Evolutionary conservation across 352 stramenopile species (phyloP).

Genomic region (Globisporangium echinulatum): DNA sequence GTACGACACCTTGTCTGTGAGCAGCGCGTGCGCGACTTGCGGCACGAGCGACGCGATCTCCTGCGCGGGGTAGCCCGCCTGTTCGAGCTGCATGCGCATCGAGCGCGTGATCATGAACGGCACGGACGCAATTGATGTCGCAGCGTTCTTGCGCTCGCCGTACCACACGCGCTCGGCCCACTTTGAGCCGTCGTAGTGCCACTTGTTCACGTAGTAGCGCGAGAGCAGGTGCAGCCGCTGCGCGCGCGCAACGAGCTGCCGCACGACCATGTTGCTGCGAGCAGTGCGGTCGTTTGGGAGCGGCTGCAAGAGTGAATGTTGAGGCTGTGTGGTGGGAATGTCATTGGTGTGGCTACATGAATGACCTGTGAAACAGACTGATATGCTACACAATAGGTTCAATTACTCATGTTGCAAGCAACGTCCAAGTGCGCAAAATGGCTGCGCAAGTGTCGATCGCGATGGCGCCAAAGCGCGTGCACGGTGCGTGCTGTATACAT

Average conservation of each 20-base stretch:
- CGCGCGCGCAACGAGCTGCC: slow-evolving; percentile 30
- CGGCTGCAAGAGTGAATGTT: neutral
- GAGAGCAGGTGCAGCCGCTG: slow-evolving; percentile 62
- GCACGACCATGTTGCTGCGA: slow-evolving; percentile 26
- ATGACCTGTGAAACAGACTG: neutral
- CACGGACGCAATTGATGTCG: slow-evolving; percentile 53
- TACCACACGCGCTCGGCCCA: slow-evolving; percentile 70
- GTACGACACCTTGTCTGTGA: slow-evolving; percentile 56
- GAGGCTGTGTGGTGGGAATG: neutral
- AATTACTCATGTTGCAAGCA: too few species aligned
- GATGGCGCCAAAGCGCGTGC: neutral
- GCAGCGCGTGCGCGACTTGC: slow-evolving; percentile 43
- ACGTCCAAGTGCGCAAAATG: too few species aligned
- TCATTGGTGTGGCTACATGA: neutral
- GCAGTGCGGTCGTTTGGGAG: too few species aligned
- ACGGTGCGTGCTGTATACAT: neutral
- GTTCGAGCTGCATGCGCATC: slow-evolving; percentile 60
- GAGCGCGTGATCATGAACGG: slow-evolving; percentile 81
- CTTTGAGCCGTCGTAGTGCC: slow-evolving; percentile 77
- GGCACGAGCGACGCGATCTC: slow-evolving; percentile 62
- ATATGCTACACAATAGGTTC: neutral
- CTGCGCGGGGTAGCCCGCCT: slow-evolving; percentile 42
- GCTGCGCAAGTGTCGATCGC: too few species aligned
- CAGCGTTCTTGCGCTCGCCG: slow-evolving; percentile 34
- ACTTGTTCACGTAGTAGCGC: slow-evolving; percentile 80